These are phyloP conservation scores for Phytophthora pluvialis DNA, from an alignment of 352 stramenopile genomes.

Conservation along the genomic window DNA sequence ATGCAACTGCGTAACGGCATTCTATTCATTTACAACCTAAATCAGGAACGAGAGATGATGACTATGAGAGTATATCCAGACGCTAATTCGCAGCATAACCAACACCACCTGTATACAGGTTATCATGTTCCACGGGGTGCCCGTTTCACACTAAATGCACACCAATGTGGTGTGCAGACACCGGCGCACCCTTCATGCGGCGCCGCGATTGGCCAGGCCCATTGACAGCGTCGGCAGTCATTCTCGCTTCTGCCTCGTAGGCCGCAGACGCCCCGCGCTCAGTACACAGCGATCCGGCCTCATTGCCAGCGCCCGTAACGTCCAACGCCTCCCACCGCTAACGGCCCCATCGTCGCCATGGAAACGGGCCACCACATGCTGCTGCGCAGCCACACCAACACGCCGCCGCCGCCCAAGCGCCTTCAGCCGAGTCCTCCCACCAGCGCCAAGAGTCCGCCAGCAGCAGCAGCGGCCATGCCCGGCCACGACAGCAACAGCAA, in stretches of 20 bases:
- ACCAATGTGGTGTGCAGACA: constrained; percentile 16
- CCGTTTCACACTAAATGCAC: not conserved
- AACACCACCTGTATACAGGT: too few relatives aligned
- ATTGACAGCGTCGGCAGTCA: constrained; percentile 17
- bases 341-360: constrained; percentile 20
- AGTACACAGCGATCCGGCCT: not conserved
- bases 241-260: constrained; percentile 18
- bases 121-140: too few relatives aligned
- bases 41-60: too few relatives aligned
- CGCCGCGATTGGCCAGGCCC: constrained; percentile 7
- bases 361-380: constrained; percentile 54
- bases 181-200: constrained; percentile 1
- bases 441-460: not conserved
- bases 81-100: too few relatives aligned
- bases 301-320: constrained; percentile 13
- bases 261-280: not conserved
- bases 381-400: constrained; percentile 36
- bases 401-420: constrained; percentile 15
- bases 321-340: constrained; percentile 13
- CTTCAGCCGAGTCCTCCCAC: not conserved
- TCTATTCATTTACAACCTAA: too few relatives aligned
- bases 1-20: not conserved
- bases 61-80: too few relatives aligned
- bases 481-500: constrained; percentile 19
- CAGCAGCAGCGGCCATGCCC: constrained; percentile 1